Percentiles rank a stretch among this genome's conserved stretches.
Evolutionary conservation across 139 green algal genomes (phyloP).

Genomic region (Pleodorina starrii): DNA sequence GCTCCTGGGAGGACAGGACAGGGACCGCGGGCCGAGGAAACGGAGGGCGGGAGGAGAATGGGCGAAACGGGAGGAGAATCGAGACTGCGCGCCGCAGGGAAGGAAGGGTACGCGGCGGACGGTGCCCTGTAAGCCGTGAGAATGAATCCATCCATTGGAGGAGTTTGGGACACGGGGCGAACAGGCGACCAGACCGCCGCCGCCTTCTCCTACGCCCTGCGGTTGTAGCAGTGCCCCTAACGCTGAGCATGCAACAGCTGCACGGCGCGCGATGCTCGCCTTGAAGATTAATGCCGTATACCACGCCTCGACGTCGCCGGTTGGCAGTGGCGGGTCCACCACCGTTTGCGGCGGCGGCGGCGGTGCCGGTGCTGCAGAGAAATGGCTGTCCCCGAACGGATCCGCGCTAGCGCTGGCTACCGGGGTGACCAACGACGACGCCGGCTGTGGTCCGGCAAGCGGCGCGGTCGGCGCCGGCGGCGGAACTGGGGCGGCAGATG

Average conservation of each 20-base stretch:
- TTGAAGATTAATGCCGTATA: conserved; percentile 64
- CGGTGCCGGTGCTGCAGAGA: neutral
- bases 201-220: too few relatives aligned
- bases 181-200: too few relatives aligned
- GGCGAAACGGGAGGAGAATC: too few relatives aligned
- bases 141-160: too few relatives aligned
- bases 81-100: too few relatives aligned
- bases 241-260: too few relatives aligned
- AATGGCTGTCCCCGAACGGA: conserved; percentile 36
- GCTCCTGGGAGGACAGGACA: conserved; percentile 59
- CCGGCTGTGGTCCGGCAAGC: neutral
- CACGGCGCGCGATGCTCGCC: too few relatives aligned
- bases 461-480: conserved; percentile 4
- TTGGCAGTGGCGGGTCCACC: conserved; percentile 49
- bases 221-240: too few relatives aligned
- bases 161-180: too few relatives aligned
- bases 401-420: neutral
- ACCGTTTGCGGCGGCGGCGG: neutral
- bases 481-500: neutral
- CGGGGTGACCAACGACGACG: neutral
- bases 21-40: neutral
- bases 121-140: too few relatives aligned
- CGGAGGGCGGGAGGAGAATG: too few relatives aligned
- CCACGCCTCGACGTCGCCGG: conserved; percentile 64
- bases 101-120: too few relatives aligned